Evolutionary conservation across 805 yeast species (phyloP), one percentile per base, ranked within the genome.

Genomic region (Cyberlindnera maritima): DNA sequence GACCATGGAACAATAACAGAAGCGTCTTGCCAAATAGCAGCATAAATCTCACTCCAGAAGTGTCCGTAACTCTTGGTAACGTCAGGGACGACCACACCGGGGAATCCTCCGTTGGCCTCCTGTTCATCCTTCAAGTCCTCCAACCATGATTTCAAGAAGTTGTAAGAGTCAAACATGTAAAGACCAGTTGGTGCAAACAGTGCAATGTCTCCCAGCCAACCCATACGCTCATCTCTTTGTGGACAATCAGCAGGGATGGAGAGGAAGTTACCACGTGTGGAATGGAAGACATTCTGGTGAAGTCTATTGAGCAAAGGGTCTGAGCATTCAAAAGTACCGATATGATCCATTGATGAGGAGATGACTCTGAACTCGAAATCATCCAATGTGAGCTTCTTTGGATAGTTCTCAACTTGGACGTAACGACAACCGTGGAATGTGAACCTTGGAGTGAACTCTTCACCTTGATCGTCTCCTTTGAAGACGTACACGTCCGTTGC

Each of bases 221-320:
- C 57, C 55, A 54, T 51, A 40, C 57, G 49, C 29, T 54, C 57
- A 31, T 54, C 57, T 47, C 57, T 48, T 26, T 54, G 57, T 31
- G 57, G 57, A 41, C 57, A 54, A 36, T 54, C 57, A 0, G 49
- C 7, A 12, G 55, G 57, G 15, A 53, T 47, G 5, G 52, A 47
- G 9, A 52, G 34, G 29, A 48, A 53, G 39, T 53, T 53, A 31
- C 57, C 57, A 39, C 54, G 48, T 1, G 57, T 46, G 12, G 51
- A 46, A 26, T 53, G 52, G 44, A 43, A 44, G 12, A 53, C 54
- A 21, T 50, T 50, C 13, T 47, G 23, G 29, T 52, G 46, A 15
- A 52, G 38, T 33, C 47, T 41, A 33, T 52, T 52, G 14, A 52
- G n/a, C 13, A 34, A 6, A n/a, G 37, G 36, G 36, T 52, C 34